Conservation (phyloP, 305 asterid species). For the Fraxinus dipetala region DNA sequence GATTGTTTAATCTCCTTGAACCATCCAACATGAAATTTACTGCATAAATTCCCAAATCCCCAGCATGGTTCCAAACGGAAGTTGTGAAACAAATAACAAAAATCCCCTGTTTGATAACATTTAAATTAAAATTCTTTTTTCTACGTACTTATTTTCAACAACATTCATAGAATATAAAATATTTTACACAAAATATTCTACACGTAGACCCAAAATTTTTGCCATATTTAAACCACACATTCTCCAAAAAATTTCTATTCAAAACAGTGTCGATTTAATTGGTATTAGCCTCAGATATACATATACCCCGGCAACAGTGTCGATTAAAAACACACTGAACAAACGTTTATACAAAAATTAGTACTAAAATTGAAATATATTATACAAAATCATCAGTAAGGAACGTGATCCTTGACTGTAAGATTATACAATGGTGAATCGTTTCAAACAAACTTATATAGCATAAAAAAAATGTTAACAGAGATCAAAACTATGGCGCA, state of each 20-base stretch:
- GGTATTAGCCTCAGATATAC: not conserved
- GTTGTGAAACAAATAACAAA: not conserved
- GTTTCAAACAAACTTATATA: not conserved
- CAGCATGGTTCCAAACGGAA: not conserved
- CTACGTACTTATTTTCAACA: not conserved
- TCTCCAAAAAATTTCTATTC: not conserved
- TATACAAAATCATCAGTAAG: slow-evolving; percentile 2
- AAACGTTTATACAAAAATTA: not conserved
- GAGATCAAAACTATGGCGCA: not conserved
- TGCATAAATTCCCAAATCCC: not conserved
- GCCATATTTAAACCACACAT: not conserved
- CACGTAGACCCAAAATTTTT: not conserved
- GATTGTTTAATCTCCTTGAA: not conserved
- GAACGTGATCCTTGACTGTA: not conserved
- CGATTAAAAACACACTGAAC: not conserved
- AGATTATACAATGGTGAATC: not conserved
- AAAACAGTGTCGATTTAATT: not conserved
- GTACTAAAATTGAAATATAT: not conserved
- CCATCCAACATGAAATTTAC: not conserved
- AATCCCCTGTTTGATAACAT: too few species aligned
- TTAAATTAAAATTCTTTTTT: not conserved
- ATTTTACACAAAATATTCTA: too few species aligned
- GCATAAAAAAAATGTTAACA: not conserved
- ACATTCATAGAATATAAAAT: too few species aligned
- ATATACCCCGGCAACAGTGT: not conserved